A percentile compares a stretch with the other conserved stretches of the same genome.
phyloP scores from a whole-genome alignment of 495 filamentous ascomycete species.

The Penicillium paxilli region DNA sequence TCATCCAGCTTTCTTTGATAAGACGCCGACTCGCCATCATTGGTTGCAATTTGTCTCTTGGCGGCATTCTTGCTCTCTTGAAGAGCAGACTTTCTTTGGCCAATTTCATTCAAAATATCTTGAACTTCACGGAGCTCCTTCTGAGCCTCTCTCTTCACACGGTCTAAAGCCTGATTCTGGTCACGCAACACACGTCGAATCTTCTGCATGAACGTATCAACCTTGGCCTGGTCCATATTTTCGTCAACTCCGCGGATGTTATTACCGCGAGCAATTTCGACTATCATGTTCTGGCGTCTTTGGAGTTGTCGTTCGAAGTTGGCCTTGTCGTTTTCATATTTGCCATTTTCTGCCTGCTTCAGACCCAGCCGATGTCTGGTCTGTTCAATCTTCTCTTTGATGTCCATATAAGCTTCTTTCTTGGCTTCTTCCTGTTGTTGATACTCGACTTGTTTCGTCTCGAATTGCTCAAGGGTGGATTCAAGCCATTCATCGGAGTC shows the following conservation, averaged over 20 bases:
- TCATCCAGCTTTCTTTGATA: conserved; percentile 66
- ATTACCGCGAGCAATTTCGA: conserved; percentile 74
- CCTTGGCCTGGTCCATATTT: conserved; percentile 69
- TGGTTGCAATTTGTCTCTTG: conserved; percentile 63
- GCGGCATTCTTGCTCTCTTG: conserved; percentile 69
- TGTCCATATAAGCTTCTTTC: conserved; percentile 58
- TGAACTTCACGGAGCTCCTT: conserved; percentile 68
- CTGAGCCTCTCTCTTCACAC: conserved; percentile 68
- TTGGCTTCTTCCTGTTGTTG: conserved; percentile 61
- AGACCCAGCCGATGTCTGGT: conserved; percentile 56
- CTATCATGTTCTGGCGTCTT: conserved; percentile 69
- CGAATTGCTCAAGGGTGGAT: conserved; percentile 77
- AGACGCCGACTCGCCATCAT: conserved; percentile 62
- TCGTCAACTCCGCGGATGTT: conserved; percentile 81
- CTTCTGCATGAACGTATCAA: conserved; percentile 74
- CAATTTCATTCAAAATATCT: conserved; percentile 64
- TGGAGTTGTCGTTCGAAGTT: conserved; percentile 78
- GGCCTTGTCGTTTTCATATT: conserved; percentile 80
- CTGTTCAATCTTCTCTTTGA: conserved; percentile 61
- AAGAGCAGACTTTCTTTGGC: conserved; percentile 63
- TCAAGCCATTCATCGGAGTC: conserved; percentile 80
- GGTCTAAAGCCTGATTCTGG: conserved; percentile 73
- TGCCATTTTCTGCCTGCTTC: conserved; percentile 83
- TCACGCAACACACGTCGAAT: conserved; percentile 74
- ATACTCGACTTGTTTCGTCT: conserved; percentile 66